Evolutionary conservation across 2,329 filamentous ascomycete genomes (phyloP), one percentile per base, ranked within the genome.

Genomic region (Phaeosphaeria sp.): DNA sequence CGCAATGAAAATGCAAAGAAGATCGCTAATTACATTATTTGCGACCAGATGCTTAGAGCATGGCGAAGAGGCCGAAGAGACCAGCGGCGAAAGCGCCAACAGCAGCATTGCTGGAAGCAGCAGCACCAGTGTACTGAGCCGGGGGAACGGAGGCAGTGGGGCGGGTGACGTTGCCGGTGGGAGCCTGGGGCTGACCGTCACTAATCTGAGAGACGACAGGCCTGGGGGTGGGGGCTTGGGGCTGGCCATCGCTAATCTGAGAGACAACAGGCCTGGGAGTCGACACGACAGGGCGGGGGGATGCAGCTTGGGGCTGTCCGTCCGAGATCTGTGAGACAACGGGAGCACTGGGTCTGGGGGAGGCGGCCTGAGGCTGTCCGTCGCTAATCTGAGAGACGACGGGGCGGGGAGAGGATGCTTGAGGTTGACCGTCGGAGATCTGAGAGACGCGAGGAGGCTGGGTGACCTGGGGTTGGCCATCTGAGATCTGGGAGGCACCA

Each of bases 81-180:
- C 68, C 73, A 33, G 67, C 72, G 13, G 61, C 68, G 24, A 76
- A 43, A 20, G 67, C 73, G 42, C 73, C 69, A 25, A 66, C 18
- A 39, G 61, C 67, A 42, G 61, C 58, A 25, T 57, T 58, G 21
- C 57, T 53, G 25, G 63, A 66, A 1, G 64, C 46, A n/a, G 73
- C 74, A 27, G 72, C 73, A 47, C 73, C 73, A 20, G 73, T 72
- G 66, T 67, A 76, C 56, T 72, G 54, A 3, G 70, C 18, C 1
- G 65, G 24, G 11, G 66, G 46, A 3, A 25, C 44, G 18, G 66
- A 68, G 3, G 63, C 54, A 51, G 57, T 64, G 47, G 51, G 21
- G 24, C 45, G 43, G 17, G 60, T 57, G 13, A 59, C 45, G 59
- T 61, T 56, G 60, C 55, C 45, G 2, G 48, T 58, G 17, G 59